Conservation (phyloP, 371 early-diverging fungal species). For the Circinella umbellata region DNA sequence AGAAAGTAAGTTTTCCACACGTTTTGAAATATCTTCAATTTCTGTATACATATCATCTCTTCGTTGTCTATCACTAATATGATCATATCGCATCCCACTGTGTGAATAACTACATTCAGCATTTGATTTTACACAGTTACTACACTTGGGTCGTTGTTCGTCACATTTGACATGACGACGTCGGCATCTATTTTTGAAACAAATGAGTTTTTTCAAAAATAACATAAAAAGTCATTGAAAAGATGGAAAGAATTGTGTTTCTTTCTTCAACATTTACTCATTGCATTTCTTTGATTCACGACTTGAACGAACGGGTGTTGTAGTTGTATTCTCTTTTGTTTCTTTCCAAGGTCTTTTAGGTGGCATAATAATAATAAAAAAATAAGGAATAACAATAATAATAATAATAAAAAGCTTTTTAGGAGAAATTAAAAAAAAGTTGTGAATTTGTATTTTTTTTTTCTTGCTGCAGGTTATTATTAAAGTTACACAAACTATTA, state of each 20-base stretch:
- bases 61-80: conserved; percentile 27
- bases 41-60: conserved; percentile 33
- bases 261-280: no score
- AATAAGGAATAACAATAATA: no score
- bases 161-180: conserved; percentile 35
- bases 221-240: no score
- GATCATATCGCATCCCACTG: conserved; percentile 29
- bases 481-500: neutral
- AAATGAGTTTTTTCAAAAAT: no score
- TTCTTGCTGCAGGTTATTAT: neutral
- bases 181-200: conserved; percentile 25
- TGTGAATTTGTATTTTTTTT: neutral
- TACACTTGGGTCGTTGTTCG: conserved; percentile 26
- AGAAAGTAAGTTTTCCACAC: conserved; percentile 23
- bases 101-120: conserved; percentile 32
- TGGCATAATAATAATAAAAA: conserved; percentile 5
- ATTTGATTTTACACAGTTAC: conserved; percentile 27
- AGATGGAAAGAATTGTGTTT: no score
- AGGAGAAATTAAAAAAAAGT: neutral
- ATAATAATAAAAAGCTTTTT: neutral
- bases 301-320: conserved; percentile 15
- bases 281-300: conserved; percentile 33
- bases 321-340: neutral
- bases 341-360: conserved; percentile 14
- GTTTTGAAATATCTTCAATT: conserved; percentile 29